A percentile compares a stretch with the other conserved stretches of the same genome.
Evolutionary conservation across 2,329 filamentous ascomycete species (phyloP).

Genomic region (Pezicula rhizophila): DNA sequence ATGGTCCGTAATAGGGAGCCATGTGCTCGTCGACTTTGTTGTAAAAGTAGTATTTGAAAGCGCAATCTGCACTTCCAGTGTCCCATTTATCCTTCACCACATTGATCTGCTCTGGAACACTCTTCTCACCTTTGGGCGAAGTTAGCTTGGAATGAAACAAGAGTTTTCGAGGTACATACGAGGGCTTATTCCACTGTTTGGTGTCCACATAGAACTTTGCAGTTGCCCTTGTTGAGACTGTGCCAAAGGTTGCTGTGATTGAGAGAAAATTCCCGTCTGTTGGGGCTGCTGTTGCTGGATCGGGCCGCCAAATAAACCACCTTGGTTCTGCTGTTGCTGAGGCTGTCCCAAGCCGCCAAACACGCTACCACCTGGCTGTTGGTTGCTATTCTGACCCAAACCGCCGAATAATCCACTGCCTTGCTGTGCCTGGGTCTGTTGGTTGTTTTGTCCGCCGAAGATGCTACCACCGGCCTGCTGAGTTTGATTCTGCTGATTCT

Average conservation of each 20-base stretch:
- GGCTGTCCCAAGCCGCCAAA: constrained; percentile 6
- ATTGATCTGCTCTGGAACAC: constrained; percentile 67
- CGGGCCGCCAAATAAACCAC: constrained; percentile 12
- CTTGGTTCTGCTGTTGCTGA: constrained; percentile 8
- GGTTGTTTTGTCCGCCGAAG: constrained; percentile 10
- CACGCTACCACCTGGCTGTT: constrained; percentile 8
- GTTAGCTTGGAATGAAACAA: constrained; percentile 10
- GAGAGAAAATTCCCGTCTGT: constrained; percentile 30
- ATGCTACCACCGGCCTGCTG: constrained; percentile 2
- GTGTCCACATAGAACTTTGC: constrained; percentile 22
- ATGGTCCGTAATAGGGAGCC: constrained; percentile 71
- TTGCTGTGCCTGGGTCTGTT: constrained; percentile 8
- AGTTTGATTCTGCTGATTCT: constrained; percentile 17
- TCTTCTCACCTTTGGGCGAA: constrained; percentile 53
- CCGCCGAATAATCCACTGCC: constrained; percentile 11
- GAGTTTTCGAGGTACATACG: constrained; percentile 13
- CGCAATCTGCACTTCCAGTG: constrained; percentile 59
- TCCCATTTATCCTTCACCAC: constrained; percentile 70
- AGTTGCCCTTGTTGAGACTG: constrained; percentile 14
- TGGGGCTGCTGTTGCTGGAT: constrained; percentile 20
- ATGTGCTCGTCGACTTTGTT: constrained; percentile 71
- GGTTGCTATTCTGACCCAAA: constrained; percentile 1
- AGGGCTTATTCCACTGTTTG: constrained; percentile 20
- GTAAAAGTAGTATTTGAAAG: constrained; percentile 82
- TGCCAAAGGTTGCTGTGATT: constrained; percentile 28